phyloP scores from a whole-genome alignment of 2,329 filamentous ascomycete species.

The Venturiaceae sp. region DNA sequence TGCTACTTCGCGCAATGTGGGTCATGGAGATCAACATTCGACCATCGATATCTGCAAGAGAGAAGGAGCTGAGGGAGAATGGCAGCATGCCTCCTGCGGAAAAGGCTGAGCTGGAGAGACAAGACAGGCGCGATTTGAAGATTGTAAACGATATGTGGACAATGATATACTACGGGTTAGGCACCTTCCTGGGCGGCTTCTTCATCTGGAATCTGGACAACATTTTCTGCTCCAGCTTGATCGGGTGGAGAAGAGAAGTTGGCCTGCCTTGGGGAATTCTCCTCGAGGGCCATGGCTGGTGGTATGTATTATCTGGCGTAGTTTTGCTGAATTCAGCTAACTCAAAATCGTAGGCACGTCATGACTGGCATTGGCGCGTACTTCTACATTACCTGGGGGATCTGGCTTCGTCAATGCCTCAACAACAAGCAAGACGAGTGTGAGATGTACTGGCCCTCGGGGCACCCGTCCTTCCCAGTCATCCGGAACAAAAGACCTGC shows the following conservation, averaged over 20 bases:
- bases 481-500: background rate
- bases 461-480: slow-evolving; percentile 43
- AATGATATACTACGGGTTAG: slow-evolving; percentile 59
- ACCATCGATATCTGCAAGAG: slow-evolving; percentile 38
- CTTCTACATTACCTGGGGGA: slow-evolving; percentile 74
- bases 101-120: slow-evolving; percentile 27
- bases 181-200: slow-evolving; percentile 66
- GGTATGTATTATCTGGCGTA: slow-evolving; percentile 34
- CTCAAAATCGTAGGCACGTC: slow-evolving; percentile 47
- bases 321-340: background rate
- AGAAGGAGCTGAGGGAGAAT: slow-evolving; percentile 25
- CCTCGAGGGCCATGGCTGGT: slow-evolving; percentile 65
- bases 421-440: slow-evolving; percentile 65
- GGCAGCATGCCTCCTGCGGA: slow-evolving; percentile 19
- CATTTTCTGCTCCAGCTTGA: slow-evolving; percentile 57
- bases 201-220: slow-evolving; percentile 74
- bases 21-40: slow-evolving; percentile 62
- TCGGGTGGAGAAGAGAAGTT: slow-evolving; percentile 55
- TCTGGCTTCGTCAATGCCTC: slow-evolving; percentile 70
- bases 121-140: slow-evolving; percentile 45
- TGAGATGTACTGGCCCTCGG: slow-evolving; percentile 57
- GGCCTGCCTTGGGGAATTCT: slow-evolving; percentile 73
- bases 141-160: slow-evolving; percentile 64
- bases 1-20: slow-evolving; percentile 65
- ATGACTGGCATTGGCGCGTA: slow-evolving; percentile 78